phyloP scores from a whole-genome alignment of 495 filamentous ascomycete species.

The Neurospora africana region DNA sequence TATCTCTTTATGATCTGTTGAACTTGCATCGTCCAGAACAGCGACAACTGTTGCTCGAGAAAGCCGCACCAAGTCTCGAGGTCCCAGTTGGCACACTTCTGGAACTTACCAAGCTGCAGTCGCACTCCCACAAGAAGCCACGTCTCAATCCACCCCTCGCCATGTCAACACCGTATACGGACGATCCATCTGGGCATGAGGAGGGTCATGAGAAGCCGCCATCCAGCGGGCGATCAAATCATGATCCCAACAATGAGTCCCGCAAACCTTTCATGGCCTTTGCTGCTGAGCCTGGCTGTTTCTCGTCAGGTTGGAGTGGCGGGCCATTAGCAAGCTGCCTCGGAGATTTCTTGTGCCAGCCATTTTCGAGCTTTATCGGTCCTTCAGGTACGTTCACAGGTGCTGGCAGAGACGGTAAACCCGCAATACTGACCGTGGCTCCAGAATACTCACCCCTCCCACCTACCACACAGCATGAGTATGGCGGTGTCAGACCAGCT shows the following conservation, averaged over 20 bases:
- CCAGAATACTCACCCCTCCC: slow-evolving; percentile 25
- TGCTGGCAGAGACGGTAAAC: background rate
- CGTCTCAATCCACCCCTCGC: slow-evolving; percentile 24
- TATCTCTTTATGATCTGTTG: slow-evolving; percentile 17
- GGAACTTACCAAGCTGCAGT: slow-evolving; percentile 8
- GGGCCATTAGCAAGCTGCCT: slow-evolving; percentile 29
- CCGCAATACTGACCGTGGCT: slow-evolving; percentile 2
- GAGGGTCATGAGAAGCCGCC: slow-evolving; percentile 29
- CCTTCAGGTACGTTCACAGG: slow-evolving; percentile 15
- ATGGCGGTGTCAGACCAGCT: slow-evolving; percentile 17
- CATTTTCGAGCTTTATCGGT: slow-evolving; percentile 30
- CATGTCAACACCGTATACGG: slow-evolving; percentile 17
- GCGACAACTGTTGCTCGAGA: slow-evolving; percentile 27
- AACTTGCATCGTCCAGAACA: slow-evolving; percentile 20
- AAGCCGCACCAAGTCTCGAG: slow-evolving; percentile 21
- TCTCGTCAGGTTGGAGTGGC: slow-evolving; percentile 22
- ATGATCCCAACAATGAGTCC: slow-evolving; percentile 11
- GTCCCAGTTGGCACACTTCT: slow-evolving; percentile 6
- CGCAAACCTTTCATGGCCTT: slow-evolving; percentile 13
- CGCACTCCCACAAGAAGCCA: slow-evolving; percentile 23
- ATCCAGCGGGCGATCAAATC: slow-evolving; percentile 13
- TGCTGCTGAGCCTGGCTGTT: slow-evolving; percentile 8
- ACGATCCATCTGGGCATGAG: slow-evolving; percentile 5
- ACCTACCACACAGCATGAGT: slow-evolving; percentile 23
- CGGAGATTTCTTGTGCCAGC: slow-evolving; percentile 29